phyloP scores from a whole-genome alignment of 139 green algal genomes.

The Diplosphaera chodatii region DNA sequence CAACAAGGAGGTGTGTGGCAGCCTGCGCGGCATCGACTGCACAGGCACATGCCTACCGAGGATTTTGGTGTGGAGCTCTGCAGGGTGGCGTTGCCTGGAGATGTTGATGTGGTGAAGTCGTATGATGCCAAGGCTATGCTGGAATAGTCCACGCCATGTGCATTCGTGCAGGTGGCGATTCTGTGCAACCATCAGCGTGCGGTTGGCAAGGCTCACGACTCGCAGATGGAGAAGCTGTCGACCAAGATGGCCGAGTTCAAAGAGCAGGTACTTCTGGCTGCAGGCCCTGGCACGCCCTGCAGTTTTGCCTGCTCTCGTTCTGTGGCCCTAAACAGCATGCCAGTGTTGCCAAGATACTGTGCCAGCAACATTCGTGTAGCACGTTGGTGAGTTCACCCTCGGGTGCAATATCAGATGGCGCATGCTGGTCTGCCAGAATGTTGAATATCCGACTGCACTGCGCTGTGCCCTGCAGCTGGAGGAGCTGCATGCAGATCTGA shows the following conservation, averaged over 20 bases:
- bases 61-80: no score
- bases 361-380: no score
- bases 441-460: no score
- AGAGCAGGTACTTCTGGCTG: conserved; percentile 20
- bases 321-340: conserved; percentile 6
- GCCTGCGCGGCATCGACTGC: no score
- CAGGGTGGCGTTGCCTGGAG: no score
- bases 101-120: no score
- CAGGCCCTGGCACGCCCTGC: neutral
- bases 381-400: no score
- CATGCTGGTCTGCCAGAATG: no score
- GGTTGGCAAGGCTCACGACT: conserved; percentile 79
- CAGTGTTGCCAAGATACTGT: no score
- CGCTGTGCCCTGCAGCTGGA: conserved; percentile 35
- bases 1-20: conserved; percentile 93
- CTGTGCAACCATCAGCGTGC: conserved; percentile 97
- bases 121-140: no score
- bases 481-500: conserved; percentile 57
- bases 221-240: conserved; percentile 75
- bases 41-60: no score
- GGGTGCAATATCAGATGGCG: no score
- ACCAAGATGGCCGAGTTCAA: conserved; percentile 48
- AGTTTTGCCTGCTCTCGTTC: neutral
- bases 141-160: neutral
- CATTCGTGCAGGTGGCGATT: conserved; percentile 79